phyloP scores from a whole-genome alignment of 495 filamentous ascomycete species.

The Xylaria grammica region DNA sequence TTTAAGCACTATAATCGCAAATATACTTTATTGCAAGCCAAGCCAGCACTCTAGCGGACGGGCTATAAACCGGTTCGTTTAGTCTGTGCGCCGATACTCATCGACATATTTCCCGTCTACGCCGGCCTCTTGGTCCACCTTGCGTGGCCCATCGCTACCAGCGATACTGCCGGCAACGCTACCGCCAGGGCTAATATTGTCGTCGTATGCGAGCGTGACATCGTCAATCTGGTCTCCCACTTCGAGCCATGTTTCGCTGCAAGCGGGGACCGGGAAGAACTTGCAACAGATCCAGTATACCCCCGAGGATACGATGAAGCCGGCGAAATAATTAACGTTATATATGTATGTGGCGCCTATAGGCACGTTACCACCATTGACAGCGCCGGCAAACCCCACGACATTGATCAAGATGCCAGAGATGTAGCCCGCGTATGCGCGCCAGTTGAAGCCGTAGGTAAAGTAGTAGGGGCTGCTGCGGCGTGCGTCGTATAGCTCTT shows the following conservation, averaged over 20 bases:
- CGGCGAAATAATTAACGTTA: conserved; percentile 87
- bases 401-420: conserved; percentile 90
- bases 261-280: conserved; percentile 74
- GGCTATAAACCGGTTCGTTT: background rate
- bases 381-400: conserved; percentile 85
- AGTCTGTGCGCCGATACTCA: conserved; percentile 2
- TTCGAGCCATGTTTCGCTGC: conserved; percentile 80
- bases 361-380: conserved; percentile 66
- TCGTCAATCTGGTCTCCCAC: conserved; percentile 70
- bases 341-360: conserved; percentile 86
- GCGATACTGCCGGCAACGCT: conserved; percentile 5
- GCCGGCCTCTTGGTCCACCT: conserved; percentile 14
- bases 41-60: too few relatives aligned
- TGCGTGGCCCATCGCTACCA: conserved; percentile 7
- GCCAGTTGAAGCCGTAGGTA: conserved; percentile 77
- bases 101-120: background rate
- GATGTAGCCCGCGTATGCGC: conserved; percentile 83
- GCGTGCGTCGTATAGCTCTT: conserved; percentile 77
- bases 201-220: conserved; percentile 53
- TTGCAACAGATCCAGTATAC: conserved; percentile 75
- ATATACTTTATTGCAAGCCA: too few relatives aligned
- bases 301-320: conserved; percentile 70
- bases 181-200: conserved; percentile 9
- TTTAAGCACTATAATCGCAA: too few relatives aligned
- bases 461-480: conserved; percentile 73